Evolutionary conservation across 768 basidiomycete species (phyloP).

Genomic region (Pleurotus citrinopileatus): DNA sequence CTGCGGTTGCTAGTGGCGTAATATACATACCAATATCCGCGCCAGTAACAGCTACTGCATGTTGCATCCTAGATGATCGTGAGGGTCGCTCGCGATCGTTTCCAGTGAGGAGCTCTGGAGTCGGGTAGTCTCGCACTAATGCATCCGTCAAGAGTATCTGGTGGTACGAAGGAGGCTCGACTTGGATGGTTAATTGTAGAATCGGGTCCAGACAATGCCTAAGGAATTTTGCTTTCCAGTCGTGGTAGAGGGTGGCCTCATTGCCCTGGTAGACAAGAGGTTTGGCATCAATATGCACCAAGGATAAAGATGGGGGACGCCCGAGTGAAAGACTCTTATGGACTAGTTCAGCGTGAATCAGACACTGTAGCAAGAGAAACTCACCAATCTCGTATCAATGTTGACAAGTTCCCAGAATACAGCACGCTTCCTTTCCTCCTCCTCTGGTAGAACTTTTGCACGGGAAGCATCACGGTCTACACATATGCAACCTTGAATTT

Average conservation of each 20-base stretch:
- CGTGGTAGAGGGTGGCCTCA: conserved; percentile 55
- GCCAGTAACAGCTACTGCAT: conserved; percentile 56
- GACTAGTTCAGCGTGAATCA: neutral
- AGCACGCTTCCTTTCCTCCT: conserved; percentile 63
- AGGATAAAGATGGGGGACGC: conserved; percentile 65
- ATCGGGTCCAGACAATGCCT: conserved; percentile 61
- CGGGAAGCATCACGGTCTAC: conserved; percentile 67
- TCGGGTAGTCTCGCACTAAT: conserved; percentile 50
- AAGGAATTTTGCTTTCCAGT: conserved; percentile 71
- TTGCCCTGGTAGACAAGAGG: conserved; percentile 38
- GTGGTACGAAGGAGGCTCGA: conserved; percentile 48
- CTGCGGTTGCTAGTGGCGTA: neutral
- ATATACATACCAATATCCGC: conserved; percentile 54
- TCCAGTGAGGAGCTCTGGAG: conserved; percentile 47
- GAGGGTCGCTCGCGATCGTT: conserved; percentile 31
- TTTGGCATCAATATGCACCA: conserved; percentile 64
- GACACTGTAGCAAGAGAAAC: conserved; percentile 14
- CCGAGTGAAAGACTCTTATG: conserved; percentile 65
- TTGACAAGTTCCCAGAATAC: conserved; percentile 77
- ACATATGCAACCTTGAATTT: conserved; percentile 13
- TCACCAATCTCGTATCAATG: conserved; percentile 66
- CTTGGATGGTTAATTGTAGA: conserved; percentile 53
- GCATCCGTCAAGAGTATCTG: conserved; percentile 52
- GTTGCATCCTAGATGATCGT: conserved; percentile 62
- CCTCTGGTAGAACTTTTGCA: conserved; percentile 66